Evolutionary conservation across 805 yeast genomes (phyloP).

Genomic region (Lipomyces spencermartinsiae): DNA sequence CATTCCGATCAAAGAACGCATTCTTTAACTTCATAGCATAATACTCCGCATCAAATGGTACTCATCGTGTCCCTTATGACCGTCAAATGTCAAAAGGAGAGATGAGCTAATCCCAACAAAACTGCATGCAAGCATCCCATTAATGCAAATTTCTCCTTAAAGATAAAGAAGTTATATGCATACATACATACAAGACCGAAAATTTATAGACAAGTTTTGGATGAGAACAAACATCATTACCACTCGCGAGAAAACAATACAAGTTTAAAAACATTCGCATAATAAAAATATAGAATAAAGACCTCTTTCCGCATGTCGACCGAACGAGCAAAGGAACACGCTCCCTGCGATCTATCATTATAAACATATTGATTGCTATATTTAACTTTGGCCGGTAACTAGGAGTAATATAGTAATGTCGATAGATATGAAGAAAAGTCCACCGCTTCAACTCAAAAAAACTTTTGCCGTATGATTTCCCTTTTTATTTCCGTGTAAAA

Average conservation of each 20-base stretch:
- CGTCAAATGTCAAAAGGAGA: neutral
- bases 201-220: neutral
- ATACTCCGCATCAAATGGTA: neutral
- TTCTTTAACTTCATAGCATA: neutral
- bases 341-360: neutral
- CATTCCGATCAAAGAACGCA: neutral
- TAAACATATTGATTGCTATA: neutral
- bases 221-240: neutral
- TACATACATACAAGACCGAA: neutral
- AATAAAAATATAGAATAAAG: neutral
- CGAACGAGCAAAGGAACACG: neutral
- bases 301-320: neutral
- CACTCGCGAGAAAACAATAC: neutral
- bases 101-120: neutral
- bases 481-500: neutral
- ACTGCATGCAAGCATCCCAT: neutral
- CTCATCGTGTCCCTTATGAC: neutral
- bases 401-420: neutral
- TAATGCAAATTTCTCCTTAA: neutral
- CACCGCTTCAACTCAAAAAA: slow-evolving; percentile 1
- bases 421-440: neutral
- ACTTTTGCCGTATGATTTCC: neutral
- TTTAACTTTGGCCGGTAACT: neutral
- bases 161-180: slow-evolving; percentile 2
- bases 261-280: neutral